Evolutionary conservation across 345 rosid genomes (phyloP).

Genomic region (Euclidium syriacum): DNA sequence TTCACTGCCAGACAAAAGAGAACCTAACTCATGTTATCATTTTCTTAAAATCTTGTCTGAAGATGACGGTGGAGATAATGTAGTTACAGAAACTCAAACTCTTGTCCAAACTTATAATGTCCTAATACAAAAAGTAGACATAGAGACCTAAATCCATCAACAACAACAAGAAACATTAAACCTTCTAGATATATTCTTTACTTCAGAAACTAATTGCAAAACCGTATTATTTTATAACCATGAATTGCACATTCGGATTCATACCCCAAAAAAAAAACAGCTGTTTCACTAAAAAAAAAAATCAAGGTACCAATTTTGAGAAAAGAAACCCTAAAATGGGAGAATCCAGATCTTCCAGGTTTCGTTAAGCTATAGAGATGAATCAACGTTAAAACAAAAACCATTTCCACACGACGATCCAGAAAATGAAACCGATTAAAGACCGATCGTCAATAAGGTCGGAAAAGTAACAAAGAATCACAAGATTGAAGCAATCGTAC

Average conservation of each 20-base stretch:
- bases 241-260: not conserved
- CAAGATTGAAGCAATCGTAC: not conserved
- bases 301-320: not conserved
- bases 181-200: not conserved
- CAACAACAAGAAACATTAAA: not conserved
- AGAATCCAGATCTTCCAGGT: conserved; percentile 6
- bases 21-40: not conserved
- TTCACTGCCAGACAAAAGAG: not conserved
- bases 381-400: not conserved
- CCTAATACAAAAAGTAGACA: not conserved
- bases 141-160: not conserved
- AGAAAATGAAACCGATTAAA: conserved; percentile 3
- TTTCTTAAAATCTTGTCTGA: not conserved
- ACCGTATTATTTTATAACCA: not conserved
- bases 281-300: not conserved
- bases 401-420: conserved; percentile 6
- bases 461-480: not conserved
- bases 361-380: not conserved
- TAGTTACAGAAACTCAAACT: not conserved
- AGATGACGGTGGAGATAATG: not conserved
- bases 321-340: conserved; percentile 3
- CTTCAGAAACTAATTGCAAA: not conserved
- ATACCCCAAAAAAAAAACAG: not conserved
- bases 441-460: not conserved
- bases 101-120: not conserved